A percentile compares a stretch with the other conserved stretches of the same genome.
Conservation (phyloP, 192 early-diverging fungal species). For the Phlyctochytrium bullatum region DNA sequence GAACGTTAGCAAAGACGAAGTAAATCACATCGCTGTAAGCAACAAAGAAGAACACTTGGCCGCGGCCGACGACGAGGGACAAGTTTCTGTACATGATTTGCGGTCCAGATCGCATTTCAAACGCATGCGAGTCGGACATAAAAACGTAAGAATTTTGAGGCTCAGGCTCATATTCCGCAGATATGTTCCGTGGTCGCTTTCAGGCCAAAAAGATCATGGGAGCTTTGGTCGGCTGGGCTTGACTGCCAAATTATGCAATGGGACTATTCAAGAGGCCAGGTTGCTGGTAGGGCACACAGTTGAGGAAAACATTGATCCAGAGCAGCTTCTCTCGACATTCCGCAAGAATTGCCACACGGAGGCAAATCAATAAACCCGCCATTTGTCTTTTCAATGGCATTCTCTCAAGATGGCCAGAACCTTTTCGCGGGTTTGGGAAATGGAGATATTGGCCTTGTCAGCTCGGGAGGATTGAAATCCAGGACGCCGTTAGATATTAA, state of each 20-base stretch:
- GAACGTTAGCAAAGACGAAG: background rate
- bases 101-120: background rate
- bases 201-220: background rate
- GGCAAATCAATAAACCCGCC: constrained; percentile 22
- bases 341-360: background rate
- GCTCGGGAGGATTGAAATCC: no score
- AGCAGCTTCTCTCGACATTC: background rate
- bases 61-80: background rate
- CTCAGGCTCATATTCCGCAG: no score
- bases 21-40: background rate
- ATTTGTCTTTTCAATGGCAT: constrained; percentile 5
- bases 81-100: background rate
- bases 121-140: background rate
- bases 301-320: no score
- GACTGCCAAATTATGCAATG: constrained; percentile 14
- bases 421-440: constrained; percentile 7
- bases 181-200: background rate
- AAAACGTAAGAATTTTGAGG: no score
- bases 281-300: no score
- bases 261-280: constrained; percentile 18
- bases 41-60: background rate
- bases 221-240: constrained; percentile 14
- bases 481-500: no score
- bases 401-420: background rate
- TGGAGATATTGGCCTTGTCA: background rate